Percentiles rank a stretch among this genome's conserved stretches.
Conservation (phyloP, 345 rosid species). For the Moricandia arvensis region DNA sequence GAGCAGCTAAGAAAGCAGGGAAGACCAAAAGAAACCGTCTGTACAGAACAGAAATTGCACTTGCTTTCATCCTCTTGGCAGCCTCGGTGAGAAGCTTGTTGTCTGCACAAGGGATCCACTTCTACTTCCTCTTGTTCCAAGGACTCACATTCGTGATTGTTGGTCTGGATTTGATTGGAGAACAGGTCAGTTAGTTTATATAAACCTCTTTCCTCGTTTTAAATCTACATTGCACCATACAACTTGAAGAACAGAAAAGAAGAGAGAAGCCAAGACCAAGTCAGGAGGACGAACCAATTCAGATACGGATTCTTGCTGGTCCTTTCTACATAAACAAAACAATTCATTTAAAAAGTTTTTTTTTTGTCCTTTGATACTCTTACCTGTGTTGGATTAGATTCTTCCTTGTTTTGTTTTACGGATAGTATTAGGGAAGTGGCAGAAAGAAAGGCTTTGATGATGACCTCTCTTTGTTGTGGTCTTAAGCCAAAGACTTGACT, state of each 20-base stretch:
- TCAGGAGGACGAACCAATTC: not conserved
- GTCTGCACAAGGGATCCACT: constrained; percentile 87
- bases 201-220: not conserved
- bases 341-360: not conserved
- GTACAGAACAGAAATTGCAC: constrained; percentile 69
- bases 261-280: not conserved
- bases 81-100: constrained; percentile 77
- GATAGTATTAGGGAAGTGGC: not conserved
- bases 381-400: not conserved
- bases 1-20: constrained; percentile 36
- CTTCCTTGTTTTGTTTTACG: not conserved
- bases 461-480: not conserved
- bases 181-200: constrained; percentile 62
- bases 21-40: constrained; percentile 56
- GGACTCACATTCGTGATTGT: constrained; percentile 77
- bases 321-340: not conserved
- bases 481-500: not conserved
- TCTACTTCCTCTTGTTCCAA: constrained; percentile 86
- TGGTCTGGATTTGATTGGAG: constrained; percentile 92
- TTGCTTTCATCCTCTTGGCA: constrained; percentile 65
- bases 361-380: not conserved
- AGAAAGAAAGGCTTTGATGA: not conserved
- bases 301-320: not conserved
- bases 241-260: not conserved
- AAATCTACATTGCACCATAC: not conserved